These are phyloP conservation scores for Salix exigua DNA, from an alignment of 345 rosid genomes.

Conservation along the genomic window DNA sequence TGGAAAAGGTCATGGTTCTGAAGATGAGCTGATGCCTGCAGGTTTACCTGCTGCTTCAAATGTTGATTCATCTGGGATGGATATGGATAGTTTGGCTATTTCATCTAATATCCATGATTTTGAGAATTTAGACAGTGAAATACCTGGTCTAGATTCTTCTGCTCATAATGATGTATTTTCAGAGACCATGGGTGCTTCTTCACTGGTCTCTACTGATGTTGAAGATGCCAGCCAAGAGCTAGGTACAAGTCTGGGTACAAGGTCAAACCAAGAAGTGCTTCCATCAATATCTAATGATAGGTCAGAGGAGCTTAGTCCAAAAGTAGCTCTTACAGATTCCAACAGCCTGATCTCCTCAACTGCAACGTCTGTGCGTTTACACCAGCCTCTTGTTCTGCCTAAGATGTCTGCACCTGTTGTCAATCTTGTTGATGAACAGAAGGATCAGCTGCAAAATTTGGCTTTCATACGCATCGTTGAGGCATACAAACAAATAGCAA, in stretches of 20 bases:
- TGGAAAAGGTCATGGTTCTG: constrained; percentile 41
- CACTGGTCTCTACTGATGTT: constrained; percentile 48
- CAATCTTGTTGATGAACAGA: constrained; percentile 65
- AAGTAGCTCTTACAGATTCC: constrained; percentile 46
- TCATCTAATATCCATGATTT: constrained; percentile 41
- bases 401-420: constrained; percentile 91
- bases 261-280: constrained; percentile 38
- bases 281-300: constrained; percentile 73
- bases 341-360: constrained; percentile 53
- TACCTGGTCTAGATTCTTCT: constrained; percentile 81
- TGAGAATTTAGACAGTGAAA: constrained; percentile 54
- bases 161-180: constrained; percentile 49
- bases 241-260: constrained; percentile 46
- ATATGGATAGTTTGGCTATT: constrained; percentile 26
- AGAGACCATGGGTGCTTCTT: constrained; percentile 52
- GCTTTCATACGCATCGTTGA: constrained; percentile 68
- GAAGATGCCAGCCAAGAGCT: constrained; percentile 65
- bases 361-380: constrained; percentile 48
- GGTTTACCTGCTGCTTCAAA: constrained; percentile 47
- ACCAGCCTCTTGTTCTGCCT: constrained; percentile 57
- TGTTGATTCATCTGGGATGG: constrained; percentile 35
- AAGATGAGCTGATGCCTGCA: constrained; percentile 38
- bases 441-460: constrained; percentile 71
- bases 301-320: constrained; percentile 81
- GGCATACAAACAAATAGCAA: constrained; percentile 70